Base-by-base conservation (phyloP, 106 monocot species). In the Allium sativum region DNA sequence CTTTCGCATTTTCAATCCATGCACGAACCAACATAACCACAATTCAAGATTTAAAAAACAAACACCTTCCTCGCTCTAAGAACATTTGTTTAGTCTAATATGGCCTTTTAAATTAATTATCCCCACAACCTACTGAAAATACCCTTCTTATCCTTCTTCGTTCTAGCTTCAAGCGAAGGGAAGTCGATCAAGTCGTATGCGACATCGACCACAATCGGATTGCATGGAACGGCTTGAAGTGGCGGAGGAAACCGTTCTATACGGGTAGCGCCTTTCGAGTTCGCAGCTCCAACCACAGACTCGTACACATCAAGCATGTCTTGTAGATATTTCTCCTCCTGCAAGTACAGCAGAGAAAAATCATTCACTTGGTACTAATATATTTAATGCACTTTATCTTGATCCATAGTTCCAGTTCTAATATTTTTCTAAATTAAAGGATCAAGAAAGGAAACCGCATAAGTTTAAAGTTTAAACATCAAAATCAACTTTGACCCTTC, bases 91-190 rank as follows among this genome's bases (percentile, higher is more conserved):
- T 12, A 50, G 15, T 50, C 15, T 50, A 17, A 31, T 22, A 43
- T 53, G 52, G 6, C 58, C 19, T 53, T 67, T 13, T 21, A 9
- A 43, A 12, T 7, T 10, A 41, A 40, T 80, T 59, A 88, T 69
- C 83, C 67, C 80, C 83, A 84, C 6, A 83, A 48, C 52, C 88
- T 80, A 74, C 91, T 80, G 50, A 98, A 82, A 52, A 98, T 54
- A 45, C 96, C 79, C 55, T 88, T 92, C 82, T 85, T 96, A 52
- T 84, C 84, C 66, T 96, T 92, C 88, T 98, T 98, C 72, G 88
- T 85, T 47, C 87, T 75, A 68, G 70, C 77, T 53, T 98, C 96
- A 14, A 98, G 73, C 45, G 87, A 81, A n/a, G 96, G 96, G 66
- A 98, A 98, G 43, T 98, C 91, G 15, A 98, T 88, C 10, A 78